These are phyloP conservation scores for Lathyrus tuberosus DNA, from an alignment of 306 rosid genomes.

Conservation along the genomic window DNA sequence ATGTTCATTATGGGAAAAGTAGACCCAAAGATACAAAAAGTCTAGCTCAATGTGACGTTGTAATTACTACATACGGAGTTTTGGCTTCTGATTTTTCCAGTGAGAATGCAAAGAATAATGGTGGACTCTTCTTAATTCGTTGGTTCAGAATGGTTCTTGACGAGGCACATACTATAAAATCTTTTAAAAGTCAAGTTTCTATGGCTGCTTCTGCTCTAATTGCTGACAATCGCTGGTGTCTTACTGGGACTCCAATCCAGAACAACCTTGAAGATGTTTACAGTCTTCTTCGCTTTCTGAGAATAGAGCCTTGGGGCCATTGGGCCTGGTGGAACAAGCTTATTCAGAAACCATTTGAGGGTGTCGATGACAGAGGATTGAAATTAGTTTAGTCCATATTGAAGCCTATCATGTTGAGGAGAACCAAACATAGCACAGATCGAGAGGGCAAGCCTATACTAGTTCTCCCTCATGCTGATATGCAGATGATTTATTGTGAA, in stretches of 20 bases:
- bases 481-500: constrained; percentile 83
- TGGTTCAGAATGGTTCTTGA: constrained; percentile 97
- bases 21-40: constrained; percentile 80
- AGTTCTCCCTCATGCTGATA: constrained; percentile 93
- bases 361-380: constrained; percentile 90
- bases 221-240: too few relatives aligned
- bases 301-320: constrained; percentile 97
- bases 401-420: constrained; percentile 92
- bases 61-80: constrained; percentile 93
- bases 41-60: constrained; percentile 78
- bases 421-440: constrained; percentile 90
- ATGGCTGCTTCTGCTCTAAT: too few relatives aligned
- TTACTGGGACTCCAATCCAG: too few relatives aligned
- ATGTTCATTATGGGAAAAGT: constrained; percentile 91
- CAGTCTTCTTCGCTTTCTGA: too few relatives aligned
- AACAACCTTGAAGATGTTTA: too few relatives aligned
- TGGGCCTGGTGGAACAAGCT: constrained; percentile 99
- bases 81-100: too few relatives aligned
- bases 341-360: too few relatives aligned
- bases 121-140: constrained; percentile 78
- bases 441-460: constrained; percentile 90
- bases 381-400: constrained; percentile 89
- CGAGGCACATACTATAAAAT: constrained; percentile 92
- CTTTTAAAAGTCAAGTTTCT: constrained; percentile 92
- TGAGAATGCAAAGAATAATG: constrained; percentile 75